Evolutionary conservation across 805 yeast genomes (phyloP), one percentile per base, ranked within the genome.

Genomic region (Nakazawaea peltata): DNA sequence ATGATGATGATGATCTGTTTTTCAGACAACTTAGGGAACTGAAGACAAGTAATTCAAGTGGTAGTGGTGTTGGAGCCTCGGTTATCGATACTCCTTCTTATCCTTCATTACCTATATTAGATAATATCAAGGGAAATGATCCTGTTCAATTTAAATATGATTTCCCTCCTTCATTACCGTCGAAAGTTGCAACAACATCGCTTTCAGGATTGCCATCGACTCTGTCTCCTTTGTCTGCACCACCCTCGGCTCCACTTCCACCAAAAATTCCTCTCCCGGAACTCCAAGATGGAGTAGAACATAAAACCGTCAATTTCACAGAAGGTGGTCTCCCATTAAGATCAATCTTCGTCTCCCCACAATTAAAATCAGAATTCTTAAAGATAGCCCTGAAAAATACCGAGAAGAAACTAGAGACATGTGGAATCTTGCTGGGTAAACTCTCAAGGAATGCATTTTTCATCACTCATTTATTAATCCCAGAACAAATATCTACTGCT

Each of bases 341-440:
- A 34, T 60, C 73, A 0, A 51, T 75, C 2, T 75, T 64, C 46
- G 48, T 76, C 10, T 80, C 84, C 1, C 34, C 51, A 0, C 53
- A 54, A 18, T 53, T 77, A 14, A 59, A 70, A 21, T 38, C 51
- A 1, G 40, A 48, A 17, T 77, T 77, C 44, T 55, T 74, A 7
- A 45, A 51, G 17, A 48, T 72, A 10, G 77, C 83, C 1, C 44
- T 51, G 13, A 42, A 54, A 3, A 78, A 77, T 46, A 77, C 85
- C 1, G 17, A 31, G 2, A 53, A 53, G 12, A 68, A 67, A 26
- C 54, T 78, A 12, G 85, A 77, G 46, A 77, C 83, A 0, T 77
- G 83, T 48, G 85, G 84, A 10, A 72, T 77, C 15, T 59, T 77
- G 21, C 74, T 82, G 49, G 85, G 84, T 0, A 71, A 64, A 44